Evolutionary conservation across 495 filamentous ascomycete genomes (phyloP).

Genomic region (Aspergillus campestris): DNA sequence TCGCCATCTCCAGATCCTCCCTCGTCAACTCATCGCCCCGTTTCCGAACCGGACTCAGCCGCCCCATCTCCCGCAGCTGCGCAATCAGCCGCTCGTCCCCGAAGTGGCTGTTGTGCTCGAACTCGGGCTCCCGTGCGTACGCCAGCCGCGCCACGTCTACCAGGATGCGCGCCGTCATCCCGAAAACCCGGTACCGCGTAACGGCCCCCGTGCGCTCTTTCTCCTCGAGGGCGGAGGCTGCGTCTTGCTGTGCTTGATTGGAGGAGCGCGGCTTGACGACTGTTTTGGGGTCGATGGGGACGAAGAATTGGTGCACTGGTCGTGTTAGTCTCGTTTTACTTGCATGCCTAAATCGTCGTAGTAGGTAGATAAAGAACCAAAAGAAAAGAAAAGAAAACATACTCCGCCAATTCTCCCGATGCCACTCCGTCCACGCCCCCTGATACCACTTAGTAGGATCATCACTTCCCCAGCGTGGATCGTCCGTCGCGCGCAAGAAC

Average conservation of each 20-base stretch:
- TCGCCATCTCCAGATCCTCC: constrained; percentile 48
- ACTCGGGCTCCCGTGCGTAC: constrained; percentile 72
- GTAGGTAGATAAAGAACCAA: background rate
- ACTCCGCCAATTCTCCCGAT: constrained; percentile 56
- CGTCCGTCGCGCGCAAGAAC: constrained; percentile 51
- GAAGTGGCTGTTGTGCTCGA: constrained; percentile 69
- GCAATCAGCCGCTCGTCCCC: constrained; percentile 75
- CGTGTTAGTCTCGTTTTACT: too few species aligned
- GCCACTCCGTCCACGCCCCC: constrained; percentile 51
- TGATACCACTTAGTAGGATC: constrained; percentile 50
- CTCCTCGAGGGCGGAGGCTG: constrained; percentile 30
- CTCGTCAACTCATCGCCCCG: constrained; percentile 43
- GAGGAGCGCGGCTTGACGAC: constrained; percentile 46
- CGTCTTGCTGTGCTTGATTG: constrained; percentile 11
- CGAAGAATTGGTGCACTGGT: constrained; percentile 79
- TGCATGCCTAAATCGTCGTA: too few species aligned
- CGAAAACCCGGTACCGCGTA: constrained; percentile 70
- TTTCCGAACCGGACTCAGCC: constrained; percentile 45
- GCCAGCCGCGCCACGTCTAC: constrained; percentile 81
- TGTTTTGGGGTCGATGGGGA: constrained; percentile 55
- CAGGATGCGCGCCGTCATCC: constrained; percentile 83
- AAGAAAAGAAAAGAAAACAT: constrained; percentile 8
- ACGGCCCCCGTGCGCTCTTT: constrained; percentile 33
- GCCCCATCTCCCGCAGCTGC: constrained; percentile 49
- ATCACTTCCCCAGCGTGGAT: constrained; percentile 14